These are phyloP conservation scores for Rhodotorula glutinis DNA, from an alignment of 1,284 basidiomycete genomes.

Conservation along the genomic window DNA sequence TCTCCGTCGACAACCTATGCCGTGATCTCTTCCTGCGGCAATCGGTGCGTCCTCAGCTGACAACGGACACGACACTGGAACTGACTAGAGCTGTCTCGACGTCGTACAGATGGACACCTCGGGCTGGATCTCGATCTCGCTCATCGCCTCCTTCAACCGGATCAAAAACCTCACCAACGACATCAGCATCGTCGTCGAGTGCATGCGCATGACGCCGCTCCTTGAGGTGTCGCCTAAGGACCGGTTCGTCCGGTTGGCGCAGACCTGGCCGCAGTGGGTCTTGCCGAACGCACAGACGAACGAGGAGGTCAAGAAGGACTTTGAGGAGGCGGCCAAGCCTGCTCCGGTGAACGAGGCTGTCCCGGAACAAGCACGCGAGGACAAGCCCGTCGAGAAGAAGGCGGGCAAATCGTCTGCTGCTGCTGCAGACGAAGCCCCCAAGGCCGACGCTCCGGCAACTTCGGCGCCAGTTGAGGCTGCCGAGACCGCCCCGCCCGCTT, in stretches of 20 bases:
- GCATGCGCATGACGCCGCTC: conserved; percentile 63
- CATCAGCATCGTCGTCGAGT: conserved; percentile 64
- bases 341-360: neutral
- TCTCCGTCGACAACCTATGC: conserved; percentile 78
- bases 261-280: conserved; percentile 39
- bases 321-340: conserved; percentile 23
- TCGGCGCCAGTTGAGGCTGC: no score
- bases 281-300: conserved; percentile 32
- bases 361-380: conserved; percentile 2
- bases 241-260: conserved; percentile 32
- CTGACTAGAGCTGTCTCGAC: neutral
- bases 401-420: neutral
- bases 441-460: no score
- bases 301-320: conserved; percentile 25
- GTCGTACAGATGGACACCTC: conserved; percentile 72
- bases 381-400: neutral
- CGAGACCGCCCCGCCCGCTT: no score
- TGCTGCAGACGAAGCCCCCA: no score
- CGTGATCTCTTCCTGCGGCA: conserved; percentile 72
- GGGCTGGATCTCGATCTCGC: conserved; percentile 78
- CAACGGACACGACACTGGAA: neutral
- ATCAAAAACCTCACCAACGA: conserved; percentile 68
- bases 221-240: conserved; percentile 65
- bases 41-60: conserved; percentile 53
- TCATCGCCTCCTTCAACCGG: conserved; percentile 83